phyloP scores from a whole-genome alignment of 352 stramenopile genomes.

The Thalassiosira allenii region DNA sequence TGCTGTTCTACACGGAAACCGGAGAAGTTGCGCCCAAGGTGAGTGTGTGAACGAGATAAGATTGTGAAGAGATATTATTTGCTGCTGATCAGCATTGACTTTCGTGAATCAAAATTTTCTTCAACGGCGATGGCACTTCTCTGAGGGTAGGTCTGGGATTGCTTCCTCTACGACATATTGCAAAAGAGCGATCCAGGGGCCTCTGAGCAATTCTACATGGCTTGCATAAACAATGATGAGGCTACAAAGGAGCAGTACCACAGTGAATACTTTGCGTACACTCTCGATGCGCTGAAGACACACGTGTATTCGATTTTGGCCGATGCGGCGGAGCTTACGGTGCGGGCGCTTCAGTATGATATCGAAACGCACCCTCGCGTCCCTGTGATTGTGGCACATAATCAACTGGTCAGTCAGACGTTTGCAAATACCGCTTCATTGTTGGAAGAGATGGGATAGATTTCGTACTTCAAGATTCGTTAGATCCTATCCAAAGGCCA shows the following conservation, averaged over 20 bases:
- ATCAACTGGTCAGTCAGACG: conserved; percentile 54
- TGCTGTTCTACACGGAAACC: conserved; percentile 63
- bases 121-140: neutral
- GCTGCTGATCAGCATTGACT: neutral
- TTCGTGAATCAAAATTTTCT: neutral
- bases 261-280: conserved; percentile 53
- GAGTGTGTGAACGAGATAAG: neutral
- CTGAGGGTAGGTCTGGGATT: no score
- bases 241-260: conserved; percentile 51
- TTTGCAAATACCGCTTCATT: conserved; percentile 39
- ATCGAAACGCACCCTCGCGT: conserved; percentile 50
- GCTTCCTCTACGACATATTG: conserved; percentile 51
- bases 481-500: no score
- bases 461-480: no score
- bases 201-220: conserved; percentile 49
- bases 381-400: conserved; percentile 53
- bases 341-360: conserved; percentile 42
- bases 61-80: neutral
- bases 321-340: conserved; percentile 23
- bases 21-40: conserved; percentile 58
- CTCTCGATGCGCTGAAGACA: conserved; percentile 50
- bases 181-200: conserved; percentile 38
- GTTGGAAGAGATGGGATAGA: conserved; percentile 41
- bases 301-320: conserved; percentile 49
- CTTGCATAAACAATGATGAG: conserved; percentile 48